These are phyloP conservation scores for Fusarium begoniae DNA, from an alignment of 2,329 filamentous ascomycete genomes.

Conservation along the genomic window DNA sequence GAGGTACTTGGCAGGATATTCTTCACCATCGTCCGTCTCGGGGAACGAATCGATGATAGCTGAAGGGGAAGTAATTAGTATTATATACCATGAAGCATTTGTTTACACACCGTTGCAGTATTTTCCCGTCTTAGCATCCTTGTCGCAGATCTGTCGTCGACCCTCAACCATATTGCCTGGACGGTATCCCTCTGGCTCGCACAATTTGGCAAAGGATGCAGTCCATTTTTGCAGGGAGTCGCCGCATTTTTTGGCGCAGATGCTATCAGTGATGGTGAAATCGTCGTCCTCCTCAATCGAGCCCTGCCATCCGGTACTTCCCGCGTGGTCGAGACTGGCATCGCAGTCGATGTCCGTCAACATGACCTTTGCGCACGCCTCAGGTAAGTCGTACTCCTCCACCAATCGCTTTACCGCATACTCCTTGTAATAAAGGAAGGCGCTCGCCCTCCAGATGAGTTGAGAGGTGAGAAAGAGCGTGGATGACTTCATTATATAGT, in stretches of 20 bases:
- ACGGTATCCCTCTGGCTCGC: neutral
- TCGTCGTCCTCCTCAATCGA: neutral
- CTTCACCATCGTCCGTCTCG: neutral
- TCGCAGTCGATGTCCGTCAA: neutral
- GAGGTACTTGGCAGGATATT: neutral
- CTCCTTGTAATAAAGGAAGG: neutral
- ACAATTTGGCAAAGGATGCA: neutral
- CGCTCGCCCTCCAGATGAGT: neutral
- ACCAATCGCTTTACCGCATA: neutral
- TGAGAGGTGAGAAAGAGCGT: neutral
- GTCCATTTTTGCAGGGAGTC: neutral
- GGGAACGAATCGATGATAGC: neutral
- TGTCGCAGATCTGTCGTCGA: neutral
- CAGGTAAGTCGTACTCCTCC: neutral
- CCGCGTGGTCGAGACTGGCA: neutral
- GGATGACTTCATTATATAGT: accelerated
- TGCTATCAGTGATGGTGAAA: neutral
- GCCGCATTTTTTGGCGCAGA: neutral
- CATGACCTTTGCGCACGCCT: neutral
- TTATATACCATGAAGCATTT: too few species aligned
- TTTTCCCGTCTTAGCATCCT: neutral
- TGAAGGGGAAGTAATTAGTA: accelerated
- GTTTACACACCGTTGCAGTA: neutral
- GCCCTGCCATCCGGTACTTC: neutral
- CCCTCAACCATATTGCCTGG: neutral